Evolutionary conservation across 192 early-diverging fungal species (phyloP).

Genomic region (Linnemannia zychae): DNA sequence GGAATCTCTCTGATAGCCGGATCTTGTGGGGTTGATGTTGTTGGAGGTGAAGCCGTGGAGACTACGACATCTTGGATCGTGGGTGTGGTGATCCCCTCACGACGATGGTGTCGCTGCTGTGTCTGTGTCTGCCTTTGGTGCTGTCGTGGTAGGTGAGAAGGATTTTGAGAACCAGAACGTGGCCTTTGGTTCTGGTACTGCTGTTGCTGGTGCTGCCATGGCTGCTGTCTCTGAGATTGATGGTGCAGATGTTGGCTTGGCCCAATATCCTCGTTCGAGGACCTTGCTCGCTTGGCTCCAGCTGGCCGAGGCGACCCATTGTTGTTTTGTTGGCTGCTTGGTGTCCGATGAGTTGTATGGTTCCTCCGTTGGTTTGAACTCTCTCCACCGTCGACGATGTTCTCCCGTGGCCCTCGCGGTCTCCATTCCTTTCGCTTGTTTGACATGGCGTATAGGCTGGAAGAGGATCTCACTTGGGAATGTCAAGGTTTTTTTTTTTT

Average conservation of each 20-base stretch:
- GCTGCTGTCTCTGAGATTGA: background rate
- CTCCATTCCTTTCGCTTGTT: slow-evolving; percentile 9
- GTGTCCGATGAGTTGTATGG: background rate
- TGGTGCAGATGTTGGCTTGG: background rate
- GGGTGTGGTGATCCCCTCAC: background rate
- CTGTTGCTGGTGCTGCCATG: background rate
- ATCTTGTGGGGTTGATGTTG: background rate
- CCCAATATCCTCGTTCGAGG: background rate
- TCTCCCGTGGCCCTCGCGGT: background rate
- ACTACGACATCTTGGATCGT: background rate
- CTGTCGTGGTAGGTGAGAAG: background rate
- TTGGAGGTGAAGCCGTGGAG: background rate
- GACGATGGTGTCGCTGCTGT: background rate
- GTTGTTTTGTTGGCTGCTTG: background rate
- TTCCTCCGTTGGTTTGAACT: background rate
- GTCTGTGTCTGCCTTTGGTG: background rate
- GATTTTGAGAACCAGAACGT: background rate
- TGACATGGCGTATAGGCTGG: background rate
- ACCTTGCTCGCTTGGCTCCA: background rate
- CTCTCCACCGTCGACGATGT: background rate
- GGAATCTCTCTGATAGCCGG: slow-evolving; percentile 35
- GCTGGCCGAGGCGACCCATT: background rate
- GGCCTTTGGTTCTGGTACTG: background rate
- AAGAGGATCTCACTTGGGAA: background rate
- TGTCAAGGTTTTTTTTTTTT: background rate